Conservation (phyloP, 371 early-diverging fungal species). For the Dinochytrium kinnereticum region DNA sequence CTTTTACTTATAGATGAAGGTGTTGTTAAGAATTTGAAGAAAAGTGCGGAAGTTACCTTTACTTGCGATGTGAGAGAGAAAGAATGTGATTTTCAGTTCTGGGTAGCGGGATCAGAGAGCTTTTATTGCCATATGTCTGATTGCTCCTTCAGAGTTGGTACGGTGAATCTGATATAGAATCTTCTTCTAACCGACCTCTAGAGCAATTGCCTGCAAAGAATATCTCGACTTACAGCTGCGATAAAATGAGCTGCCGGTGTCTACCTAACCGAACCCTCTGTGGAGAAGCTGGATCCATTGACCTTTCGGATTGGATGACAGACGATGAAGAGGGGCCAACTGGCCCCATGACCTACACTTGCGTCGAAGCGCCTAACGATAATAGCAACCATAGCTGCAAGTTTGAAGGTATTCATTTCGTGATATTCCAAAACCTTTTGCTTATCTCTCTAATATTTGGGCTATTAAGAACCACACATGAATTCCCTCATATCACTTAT, state of each 20-base stretch:
- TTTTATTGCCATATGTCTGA: slow-evolving; percentile 47
- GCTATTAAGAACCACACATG: slow-evolving; percentile 50
- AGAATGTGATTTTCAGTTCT: slow-evolving; percentile 49
- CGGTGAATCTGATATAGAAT: slow-evolving; percentile 24
- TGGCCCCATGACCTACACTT: slow-evolving; percentile 55
- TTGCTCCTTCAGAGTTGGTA: slow-evolving; percentile 36
- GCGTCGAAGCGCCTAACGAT: slow-evolving; percentile 27
- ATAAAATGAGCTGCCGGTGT: slow-evolving; percentile 60
- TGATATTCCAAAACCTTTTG: too few species aligned
- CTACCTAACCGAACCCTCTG: slow-evolving; percentile 65
- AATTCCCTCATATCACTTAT: slow-evolving; percentile 42
- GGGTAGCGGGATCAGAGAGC: slow-evolving; percentile 44
- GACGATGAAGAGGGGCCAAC: slow-evolving; percentile 63
- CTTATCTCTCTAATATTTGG: background rate
- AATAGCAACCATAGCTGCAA: slow-evolving; percentile 27
- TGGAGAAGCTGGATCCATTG: slow-evolving; percentile 60
- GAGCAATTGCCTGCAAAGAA: slow-evolving; percentile 56
- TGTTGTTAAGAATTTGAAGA: slow-evolving; percentile 41
- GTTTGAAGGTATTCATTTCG: slow-evolving; percentile 31
- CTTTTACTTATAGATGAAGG: slow-evolving; percentile 33
- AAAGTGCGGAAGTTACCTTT: slow-evolving; percentile 44
- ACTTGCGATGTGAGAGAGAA: slow-evolving; percentile 27
- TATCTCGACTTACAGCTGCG: slow-evolving; percentile 44
- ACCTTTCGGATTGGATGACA: slow-evolving; percentile 40
- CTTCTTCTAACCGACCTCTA: slow-evolving; percentile 52